These are phyloP conservation scores for Ammopiptanthus mongolicus DNA, from an alignment of 306 rosid genomes.

Conservation along the genomic window DNA sequence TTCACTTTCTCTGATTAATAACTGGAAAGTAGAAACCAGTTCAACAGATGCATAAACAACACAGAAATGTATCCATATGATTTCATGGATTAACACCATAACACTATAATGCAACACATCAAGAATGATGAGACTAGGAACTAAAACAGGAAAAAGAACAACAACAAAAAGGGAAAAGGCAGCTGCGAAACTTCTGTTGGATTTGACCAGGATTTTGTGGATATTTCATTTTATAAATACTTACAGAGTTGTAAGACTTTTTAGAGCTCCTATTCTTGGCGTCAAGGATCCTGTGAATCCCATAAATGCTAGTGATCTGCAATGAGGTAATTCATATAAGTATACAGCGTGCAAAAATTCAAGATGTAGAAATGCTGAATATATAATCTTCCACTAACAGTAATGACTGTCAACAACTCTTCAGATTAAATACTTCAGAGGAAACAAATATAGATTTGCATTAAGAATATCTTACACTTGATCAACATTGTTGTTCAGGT, in stretches of 20 bases:
- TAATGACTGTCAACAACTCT: background rate
- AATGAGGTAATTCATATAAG: slow-evolving; percentile 26
- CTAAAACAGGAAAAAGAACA: background rate
- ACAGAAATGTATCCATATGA: background rate
- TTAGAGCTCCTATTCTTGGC: slow-evolving; percentile 62
- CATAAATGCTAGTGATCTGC: slow-evolving; percentile 76
- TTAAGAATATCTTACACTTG: slow-evolving; percentile 61
- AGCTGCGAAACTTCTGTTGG: background rate
- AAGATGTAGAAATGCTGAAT: background rate
- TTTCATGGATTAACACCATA: background rate
- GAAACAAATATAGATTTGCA: slow-evolving; percentile 1
- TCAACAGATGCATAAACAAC: background rate
- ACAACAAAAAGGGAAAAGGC: background rate
- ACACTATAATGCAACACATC: slow-evolving; percentile 7
- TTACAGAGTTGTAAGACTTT: slow-evolving; percentile 62
- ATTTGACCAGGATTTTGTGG: background rate
- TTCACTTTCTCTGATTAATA: background rate
- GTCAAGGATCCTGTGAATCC: slow-evolving; percentile 76
- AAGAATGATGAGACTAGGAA: slow-evolving; percentile 1
- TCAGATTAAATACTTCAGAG: slow-evolving; percentile 12
- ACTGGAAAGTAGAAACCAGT: background rate
- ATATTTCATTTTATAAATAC: slow-evolving; percentile 26
- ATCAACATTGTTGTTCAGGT: slow-evolving; percentile 37
- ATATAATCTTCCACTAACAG: background rate
- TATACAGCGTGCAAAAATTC: background rate